Percentiles rank a stretch among this genome's conserved stretches.
Conservation (phyloP, 164 flowering plant genomes). For the Vitis labrusca region DNA sequence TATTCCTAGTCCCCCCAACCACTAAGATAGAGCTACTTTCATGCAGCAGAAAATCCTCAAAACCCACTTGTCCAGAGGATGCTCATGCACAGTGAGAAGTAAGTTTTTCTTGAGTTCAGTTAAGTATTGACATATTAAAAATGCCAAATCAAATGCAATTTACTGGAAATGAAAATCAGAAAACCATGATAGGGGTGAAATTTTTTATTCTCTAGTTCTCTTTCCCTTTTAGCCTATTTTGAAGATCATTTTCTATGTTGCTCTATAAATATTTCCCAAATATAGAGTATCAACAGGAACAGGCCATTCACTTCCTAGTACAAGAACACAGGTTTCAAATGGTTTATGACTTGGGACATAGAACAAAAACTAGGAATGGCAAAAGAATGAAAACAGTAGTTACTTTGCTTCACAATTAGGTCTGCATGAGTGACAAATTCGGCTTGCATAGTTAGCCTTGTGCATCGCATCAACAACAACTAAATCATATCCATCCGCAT, state of each 20-base stretch:
- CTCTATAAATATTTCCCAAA: neutral
- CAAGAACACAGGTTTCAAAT: neutral
- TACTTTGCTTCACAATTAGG: constrained; percentile 99
- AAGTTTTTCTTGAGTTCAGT: too few relatives aligned
- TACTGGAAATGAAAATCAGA: too few relatives aligned
- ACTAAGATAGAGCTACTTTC: too few relatives aligned
- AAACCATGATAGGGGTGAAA: neutral
- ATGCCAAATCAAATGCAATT: too few relatives aligned
- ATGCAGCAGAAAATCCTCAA: too few relatives aligned
- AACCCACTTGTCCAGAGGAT: too few relatives aligned
- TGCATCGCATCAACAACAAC: constrained; percentile 99
- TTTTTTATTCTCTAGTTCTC: neutral
- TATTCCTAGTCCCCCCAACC: too few relatives aligned
- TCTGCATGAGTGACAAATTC: constrained; percentile 96
- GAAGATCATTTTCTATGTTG: neutral
- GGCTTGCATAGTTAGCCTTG: constrained; percentile 98
- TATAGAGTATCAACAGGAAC: neutral
- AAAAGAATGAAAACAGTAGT: constrained; percentile 15
- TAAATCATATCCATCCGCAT: constrained; percentile 96
- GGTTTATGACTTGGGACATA: neutral
- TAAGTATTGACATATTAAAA: too few relatives aligned
- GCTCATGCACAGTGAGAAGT: too few relatives aligned
- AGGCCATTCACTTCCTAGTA: neutral
- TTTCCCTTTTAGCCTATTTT: neutral
- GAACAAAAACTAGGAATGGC: neutral